Evolutionary conservation across 2,329 filamentous ascomycete species (phyloP).

Genomic region (Diaporthe ilicicola): DNA sequence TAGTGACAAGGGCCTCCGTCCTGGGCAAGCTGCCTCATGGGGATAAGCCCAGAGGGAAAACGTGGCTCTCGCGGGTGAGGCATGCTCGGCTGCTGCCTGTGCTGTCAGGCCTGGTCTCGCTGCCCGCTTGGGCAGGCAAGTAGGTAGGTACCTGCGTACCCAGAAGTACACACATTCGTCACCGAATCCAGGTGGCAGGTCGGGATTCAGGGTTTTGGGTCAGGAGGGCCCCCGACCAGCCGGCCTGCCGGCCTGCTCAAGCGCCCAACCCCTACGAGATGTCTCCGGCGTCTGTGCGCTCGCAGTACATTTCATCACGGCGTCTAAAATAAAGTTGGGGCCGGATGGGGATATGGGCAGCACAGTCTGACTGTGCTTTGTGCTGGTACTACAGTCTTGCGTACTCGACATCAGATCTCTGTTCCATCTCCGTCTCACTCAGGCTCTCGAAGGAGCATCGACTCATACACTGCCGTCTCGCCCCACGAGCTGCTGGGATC

Average conservation of each 20-base stretch:
- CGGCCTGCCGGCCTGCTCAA: not conserved
- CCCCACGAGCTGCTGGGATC: not conserved
- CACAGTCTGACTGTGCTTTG: conserved; percentile 5
- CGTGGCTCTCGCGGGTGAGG: conserved; percentile 13
- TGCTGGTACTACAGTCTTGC: not conserved
- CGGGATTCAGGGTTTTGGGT: conserved; percentile 2
- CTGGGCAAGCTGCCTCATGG: not conserved
- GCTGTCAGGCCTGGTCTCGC: not conserved
- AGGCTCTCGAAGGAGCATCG: not conserved
- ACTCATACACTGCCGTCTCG: not conserved
- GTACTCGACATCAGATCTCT: conserved; percentile 23
- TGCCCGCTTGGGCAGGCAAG: too few relatives aligned
- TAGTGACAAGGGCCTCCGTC: not conserved
- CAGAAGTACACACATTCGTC: not conserved
- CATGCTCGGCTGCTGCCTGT: conserved; percentile 10
- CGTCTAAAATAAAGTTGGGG: conserved; percentile 23
- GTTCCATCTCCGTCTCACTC: conserved; percentile 23
- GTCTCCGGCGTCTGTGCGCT: conserved; percentile 15
- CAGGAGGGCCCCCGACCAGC: not conserved
- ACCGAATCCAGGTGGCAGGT: conserved; percentile 8
- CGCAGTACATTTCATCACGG: conserved; percentile 21
- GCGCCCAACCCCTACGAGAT: not conserved
- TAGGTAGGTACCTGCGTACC: not conserved
- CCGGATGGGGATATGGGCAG: not conserved
- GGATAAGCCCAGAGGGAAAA: conserved; percentile 11